These are phyloP conservation scores for Sarcodon sp. DNA, from an alignment of 768 basidiomycete genomes.

Conservation along the genomic window DNA sequence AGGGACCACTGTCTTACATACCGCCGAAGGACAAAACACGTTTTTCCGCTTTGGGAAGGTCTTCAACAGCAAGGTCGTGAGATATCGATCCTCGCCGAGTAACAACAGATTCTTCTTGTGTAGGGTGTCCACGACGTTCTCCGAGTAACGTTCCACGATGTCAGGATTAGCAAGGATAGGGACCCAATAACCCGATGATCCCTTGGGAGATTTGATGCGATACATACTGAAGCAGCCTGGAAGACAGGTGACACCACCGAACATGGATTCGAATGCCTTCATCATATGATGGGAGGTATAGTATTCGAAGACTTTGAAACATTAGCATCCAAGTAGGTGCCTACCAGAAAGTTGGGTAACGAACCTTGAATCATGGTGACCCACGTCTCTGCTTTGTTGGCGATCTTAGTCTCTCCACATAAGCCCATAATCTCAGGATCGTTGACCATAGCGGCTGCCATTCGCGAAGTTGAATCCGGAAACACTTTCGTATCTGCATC, in stretches of 20 bases:
- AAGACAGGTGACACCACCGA: conserved; percentile 97
- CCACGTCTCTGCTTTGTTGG: conserved; percentile 97
- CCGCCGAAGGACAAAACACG: conserved; percentile 96
- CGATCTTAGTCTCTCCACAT: conserved; percentile 99
- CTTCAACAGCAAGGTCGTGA: conserved; percentile 94
- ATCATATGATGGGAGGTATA: conserved; percentile 99
- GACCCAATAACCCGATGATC: conserved; percentile 92
- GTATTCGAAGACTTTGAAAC: conserved; percentile 83
- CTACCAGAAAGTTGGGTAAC: conserved; percentile 14
- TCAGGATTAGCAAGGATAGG: conserved; percentile 98
- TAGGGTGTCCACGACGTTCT: conserved; percentile 97
- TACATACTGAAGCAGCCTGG: conserved; percentile 99
- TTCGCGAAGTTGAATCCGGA: conserved; percentile 92
- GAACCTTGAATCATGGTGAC: conserved; percentile 99
- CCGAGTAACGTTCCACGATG: conserved; percentile 97
- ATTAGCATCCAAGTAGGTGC: background rate
- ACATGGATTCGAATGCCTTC: conserved; percentile 99
- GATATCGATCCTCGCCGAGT: conserved; percentile 97
- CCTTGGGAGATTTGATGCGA: conserved; percentile 98
- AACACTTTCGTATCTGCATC: conserved; percentile 99
- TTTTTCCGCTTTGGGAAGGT: conserved; percentile 99
- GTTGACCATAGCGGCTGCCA: conserved; percentile 94
- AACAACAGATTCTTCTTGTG: conserved; percentile 99
- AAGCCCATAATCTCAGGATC: conserved; percentile 98
- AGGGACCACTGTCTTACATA: conserved; percentile 97